These are phyloP conservation scores for Odonthalia washingtoniensis DNA, from an alignment of 31 red algal species.

Conservation along the genomic window DNA sequence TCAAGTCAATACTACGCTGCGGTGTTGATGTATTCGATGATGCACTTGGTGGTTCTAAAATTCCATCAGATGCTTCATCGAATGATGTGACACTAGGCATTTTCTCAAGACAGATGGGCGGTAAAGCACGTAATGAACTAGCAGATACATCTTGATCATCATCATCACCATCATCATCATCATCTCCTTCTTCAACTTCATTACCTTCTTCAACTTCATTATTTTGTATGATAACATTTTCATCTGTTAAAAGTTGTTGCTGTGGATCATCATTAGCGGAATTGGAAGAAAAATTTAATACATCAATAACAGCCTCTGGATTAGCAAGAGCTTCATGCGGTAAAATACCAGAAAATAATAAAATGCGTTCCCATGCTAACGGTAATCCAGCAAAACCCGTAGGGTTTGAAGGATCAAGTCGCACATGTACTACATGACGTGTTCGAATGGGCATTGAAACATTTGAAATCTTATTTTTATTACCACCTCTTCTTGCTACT, in stretches of 20 bases:
- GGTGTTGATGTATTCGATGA: neutral
- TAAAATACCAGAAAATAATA: slow-evolving; percentile 68
- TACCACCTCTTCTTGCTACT: neutral
- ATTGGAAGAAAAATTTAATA: slow-evolving; percentile 72
- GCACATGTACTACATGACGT: slow-evolving; percentile 62
- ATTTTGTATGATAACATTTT: too few species aligned
- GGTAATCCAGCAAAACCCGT: slow-evolving; percentile 75
- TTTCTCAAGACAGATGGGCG: slow-evolving; percentile 52
- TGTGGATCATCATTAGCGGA: too few species aligned
- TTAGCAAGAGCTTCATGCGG: slow-evolving; percentile 58
- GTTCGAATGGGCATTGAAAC: slow-evolving; percentile 52
- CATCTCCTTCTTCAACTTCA: neutral
- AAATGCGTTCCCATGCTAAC: slow-evolving; percentile 62
- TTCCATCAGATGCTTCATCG: slow-evolving; percentile 53
- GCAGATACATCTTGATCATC: neutral
- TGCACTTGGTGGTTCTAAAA: neutral
- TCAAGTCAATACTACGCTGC: neutral
- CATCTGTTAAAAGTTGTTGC: too few species aligned
- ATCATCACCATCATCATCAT: neutral
- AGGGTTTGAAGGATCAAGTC: slow-evolving; percentile 53
- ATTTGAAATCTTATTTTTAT: neutral
- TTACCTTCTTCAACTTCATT: too few species aligned
- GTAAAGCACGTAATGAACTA: slow-evolving; percentile 22
- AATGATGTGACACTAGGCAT: slow-evolving; percentile 68
- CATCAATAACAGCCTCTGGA: slow-evolving; percentile 71